Percentiles rank a stretch among this genome's conserved stretches.
Conservation (phyloP, 495 filamentous ascomycete genomes). For the Astrocystis sublimbata region DNA sequence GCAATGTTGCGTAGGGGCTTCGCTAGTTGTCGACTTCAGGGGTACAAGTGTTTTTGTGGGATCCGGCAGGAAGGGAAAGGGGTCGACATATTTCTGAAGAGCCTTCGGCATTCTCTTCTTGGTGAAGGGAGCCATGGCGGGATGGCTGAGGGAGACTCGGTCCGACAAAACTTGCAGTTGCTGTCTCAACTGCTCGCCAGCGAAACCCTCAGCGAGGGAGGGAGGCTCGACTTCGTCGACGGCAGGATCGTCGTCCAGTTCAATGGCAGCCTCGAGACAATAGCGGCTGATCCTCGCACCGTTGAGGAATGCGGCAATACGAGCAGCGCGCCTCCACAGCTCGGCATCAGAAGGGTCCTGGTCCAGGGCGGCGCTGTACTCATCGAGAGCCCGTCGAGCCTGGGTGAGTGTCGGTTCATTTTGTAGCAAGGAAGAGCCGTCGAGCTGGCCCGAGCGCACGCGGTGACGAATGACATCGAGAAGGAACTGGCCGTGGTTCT, state of each 20-base stretch:
- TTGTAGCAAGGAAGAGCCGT: constrained; percentile 36
- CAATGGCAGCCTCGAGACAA: constrained; percentile 87
- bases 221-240: constrained; percentile 72
- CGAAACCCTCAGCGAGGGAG: constrained; percentile 82
- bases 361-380: constrained; percentile 76
- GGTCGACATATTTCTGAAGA: constrained; percentile 69
- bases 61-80: constrained; percentile 73
- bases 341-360: constrained; percentile 91
- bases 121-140: constrained; percentile 61
- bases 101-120: constrained; percentile 63
- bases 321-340: constrained; percentile 85
- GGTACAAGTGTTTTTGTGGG: constrained; percentile 41
- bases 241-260: constrained; percentile 74
- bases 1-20: constrained; percentile 60
- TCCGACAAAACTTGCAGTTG: constrained; percentile 71
- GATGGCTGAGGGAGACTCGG: constrained; percentile 65
- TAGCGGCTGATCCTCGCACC: constrained; percentile 79
- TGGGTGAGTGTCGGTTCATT: constrained; percentile 42
- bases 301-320: constrained; percentile 71
- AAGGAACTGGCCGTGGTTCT: constrained; percentile 89
- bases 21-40: constrained; percentile 30
- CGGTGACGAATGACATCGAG: constrained; percentile 66
- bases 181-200: constrained; percentile 72
- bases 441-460: constrained; percentile 39
- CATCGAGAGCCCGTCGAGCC: constrained; percentile 53